Base-by-base conservation (phyloP, 495 filamentous ascomycete genomes). In the Penicillium goetzii region DNA sequence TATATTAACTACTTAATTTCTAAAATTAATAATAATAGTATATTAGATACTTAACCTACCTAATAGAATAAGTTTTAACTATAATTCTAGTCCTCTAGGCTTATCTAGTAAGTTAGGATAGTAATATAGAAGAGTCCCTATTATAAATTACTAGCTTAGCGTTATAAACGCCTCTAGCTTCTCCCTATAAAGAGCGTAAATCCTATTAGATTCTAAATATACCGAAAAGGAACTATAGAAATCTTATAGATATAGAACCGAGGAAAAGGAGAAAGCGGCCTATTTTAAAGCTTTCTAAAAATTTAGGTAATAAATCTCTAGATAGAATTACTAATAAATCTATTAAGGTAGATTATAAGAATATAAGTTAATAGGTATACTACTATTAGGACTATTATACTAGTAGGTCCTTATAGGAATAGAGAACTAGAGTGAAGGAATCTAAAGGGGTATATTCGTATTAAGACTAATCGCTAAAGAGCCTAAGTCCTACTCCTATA, bases 181-280 rank as follows among this genome's bases (percentile, higher is more conserved):
- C 56, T 2, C 56, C 56, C 15, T 28, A 45, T 19, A 32, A 19
- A 43, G 41, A 14, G 26, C 57, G 38, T 50, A 41, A 41, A 19
- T 59, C 38, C 32, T 59, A 50, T 50, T 41, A 41, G 43, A 47
- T 59, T 47, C n/a, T 59, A 41, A 30, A 59, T 28, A 6, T 41
- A 32, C 57, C 6, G 11, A 47, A 59, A 50, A 59, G 40, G 57
- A 34, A 47, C 40, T 59, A 59, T 59, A 4, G 1, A 30, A 50
- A 59, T 33, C 57, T 19, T 10, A 17, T 28, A 6, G 57, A 41
- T 6, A 41, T 25, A 50, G 57, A 47, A 30, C 49, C 23, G 14
- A 28, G 49, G 49, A 51, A 51, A 23, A 51, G 26, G n/a, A 51
- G 49, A 51, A 51, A 28, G 49, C 49, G 49, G 23, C 49, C 6